Evolutionary conservation across 805 yeast species (phyloP).

Genomic region (Ogataea thermomethanolica): DNA sequence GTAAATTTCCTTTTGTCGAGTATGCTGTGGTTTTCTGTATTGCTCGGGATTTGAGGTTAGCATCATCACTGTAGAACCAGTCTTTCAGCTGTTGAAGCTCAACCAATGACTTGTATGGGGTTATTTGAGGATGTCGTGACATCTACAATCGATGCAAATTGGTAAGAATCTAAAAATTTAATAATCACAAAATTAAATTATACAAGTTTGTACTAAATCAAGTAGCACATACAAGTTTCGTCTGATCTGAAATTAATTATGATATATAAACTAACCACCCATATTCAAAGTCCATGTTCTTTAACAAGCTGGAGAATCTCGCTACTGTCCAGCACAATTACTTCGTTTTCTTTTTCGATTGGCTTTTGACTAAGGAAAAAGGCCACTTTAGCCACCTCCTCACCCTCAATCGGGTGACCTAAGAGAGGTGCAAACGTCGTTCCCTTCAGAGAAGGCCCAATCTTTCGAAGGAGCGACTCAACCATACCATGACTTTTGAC

Average conservation of each 20-base stretch:
- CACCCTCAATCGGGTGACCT: slow-evolving; percentile 49
- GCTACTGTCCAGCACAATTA: slow-evolving; percentile 19
- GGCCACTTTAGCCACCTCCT: slow-evolving; percentile 59
- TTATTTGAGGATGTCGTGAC: slow-evolving; percentile 30
- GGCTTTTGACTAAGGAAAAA: slow-evolving; percentile 22
- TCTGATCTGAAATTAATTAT: not conserved
- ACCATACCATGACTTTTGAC: slow-evolving; percentile 38
- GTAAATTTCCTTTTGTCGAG: slow-evolving; percentile 58
- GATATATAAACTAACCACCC: not conserved
- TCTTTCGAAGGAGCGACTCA: slow-evolving; percentile 30
- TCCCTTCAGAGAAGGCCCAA: slow-evolving; percentile 35
- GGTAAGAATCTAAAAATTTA: not conserved
- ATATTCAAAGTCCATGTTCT: slow-evolving; percentile 8
- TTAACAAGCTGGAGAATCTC: slow-evolving; percentile 23
- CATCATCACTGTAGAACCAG: slow-evolving; percentile 43
- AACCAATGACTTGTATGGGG: slow-evolving; percentile 34
- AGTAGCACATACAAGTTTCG: too few species aligned
- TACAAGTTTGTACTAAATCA: too few species aligned
- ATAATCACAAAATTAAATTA: not conserved
- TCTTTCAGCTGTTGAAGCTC: slow-evolving; percentile 46
- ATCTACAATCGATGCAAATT: slow-evolving; percentile 1
- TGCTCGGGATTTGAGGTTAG: slow-evolving; percentile 39
- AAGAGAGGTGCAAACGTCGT: slow-evolving; percentile 16
- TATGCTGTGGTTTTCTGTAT: slow-evolving; percentile 51
- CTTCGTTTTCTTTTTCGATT: slow-evolving; percentile 24